Base-by-base conservation (phyloP, 2,329 filamentous ascomycete genomes). In the Blastomyces parvus region DNA sequence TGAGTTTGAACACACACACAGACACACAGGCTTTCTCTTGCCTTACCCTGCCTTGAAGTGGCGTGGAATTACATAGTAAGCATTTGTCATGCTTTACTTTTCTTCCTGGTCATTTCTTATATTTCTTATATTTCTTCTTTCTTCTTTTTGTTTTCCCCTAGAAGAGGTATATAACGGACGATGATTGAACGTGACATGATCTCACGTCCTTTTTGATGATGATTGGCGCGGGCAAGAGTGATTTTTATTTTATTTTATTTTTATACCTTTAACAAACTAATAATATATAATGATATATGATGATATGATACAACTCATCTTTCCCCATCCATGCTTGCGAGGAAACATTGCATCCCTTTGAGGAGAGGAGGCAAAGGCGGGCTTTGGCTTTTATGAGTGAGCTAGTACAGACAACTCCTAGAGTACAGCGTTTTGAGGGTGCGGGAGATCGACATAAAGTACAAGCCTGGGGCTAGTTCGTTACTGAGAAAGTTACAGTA, bases 341-440 rank as follows among this genome's bases (percentile, higher is more conserved):
- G 53, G 77, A 77, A 52, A 77, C 81, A 1, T 74, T 84, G 1
- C 81, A 82, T 64, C 30, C 30, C 30, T 4, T 79, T 44, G 42
- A 44, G 38, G 3, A 33, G 30, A 33, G 42, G 17, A 44, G 42
- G 42, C 42, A 44, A 44, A 17, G 14, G 42, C 6, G 42, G 14
- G 3, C 17, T 44, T 44, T 44, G 14, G 3, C 17, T 44, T 44
- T 44, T 44, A 17, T 14, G 42, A 44, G 42, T 6, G 30, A 33
- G 30, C 30, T 33, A 33, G 30, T 33, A 33, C 5, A 33, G 7
- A 33, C 7, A 33, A 33, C 30, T 33, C 30, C 30, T 33, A 33
- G 30, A n/a, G n/a, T n/a, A n/a, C n/a, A 17, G 38, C 7, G 11
- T 42, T 42, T 7, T 42, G 40, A 19, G 40, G 40, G 14, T 8